A percentile compares a stretch with the other conserved stretches of the same genome.
Evolutionary conservation across 192 early-diverging fungal genomes (phyloP).

Genomic region (Coemansia sp.): DNA sequence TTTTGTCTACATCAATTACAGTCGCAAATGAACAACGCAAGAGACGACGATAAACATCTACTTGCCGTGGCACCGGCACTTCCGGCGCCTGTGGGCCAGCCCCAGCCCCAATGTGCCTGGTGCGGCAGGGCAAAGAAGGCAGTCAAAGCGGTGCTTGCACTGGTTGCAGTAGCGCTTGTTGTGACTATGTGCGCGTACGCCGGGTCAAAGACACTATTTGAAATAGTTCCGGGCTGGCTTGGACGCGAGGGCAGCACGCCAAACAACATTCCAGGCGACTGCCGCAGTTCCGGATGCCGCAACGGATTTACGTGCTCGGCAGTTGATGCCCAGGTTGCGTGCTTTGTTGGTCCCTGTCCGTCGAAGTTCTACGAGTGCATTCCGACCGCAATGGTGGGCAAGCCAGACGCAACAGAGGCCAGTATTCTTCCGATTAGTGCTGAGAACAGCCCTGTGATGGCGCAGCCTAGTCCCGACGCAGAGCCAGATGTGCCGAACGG

Average conservation of each 20-base stretch:
- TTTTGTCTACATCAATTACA: background rate
- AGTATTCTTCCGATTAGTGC: conserved; percentile 13
- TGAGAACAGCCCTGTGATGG: conserved; percentile 6
- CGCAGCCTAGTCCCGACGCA: background rate
- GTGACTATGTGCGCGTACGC: background rate
- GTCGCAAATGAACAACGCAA: background rate
- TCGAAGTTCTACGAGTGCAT: conserved; percentile 30
- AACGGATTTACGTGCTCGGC: conserved; percentile 27
- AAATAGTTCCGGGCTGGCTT: background rate
- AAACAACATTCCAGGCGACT: conserved; percentile 16
- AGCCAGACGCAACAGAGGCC: conserved; percentile 18
- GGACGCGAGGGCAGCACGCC: background rate
- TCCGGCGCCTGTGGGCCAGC: background rate
- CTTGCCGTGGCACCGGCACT: background rate
- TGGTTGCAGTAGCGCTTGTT: conserved; percentile 1
- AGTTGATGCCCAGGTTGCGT: conserved; percentile 22
- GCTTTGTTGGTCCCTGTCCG: conserved; percentile 38
- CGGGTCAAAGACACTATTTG: background rate
- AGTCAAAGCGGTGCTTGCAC: background rate
- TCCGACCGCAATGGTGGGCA: conserved; percentile 21
- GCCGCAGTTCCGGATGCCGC: conserved; percentile 34
- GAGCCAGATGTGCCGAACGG: background rate
- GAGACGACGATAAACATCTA: conserved; percentile 5
- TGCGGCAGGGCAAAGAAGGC: background rate
- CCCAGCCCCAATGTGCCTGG: background rate